Percentiles rank a stretch among this genome's conserved stretches.
phyloP scores from a whole-genome alignment of 2,329 filamentous ascomycete genomes.

The Esteya vermicola region DNA sequence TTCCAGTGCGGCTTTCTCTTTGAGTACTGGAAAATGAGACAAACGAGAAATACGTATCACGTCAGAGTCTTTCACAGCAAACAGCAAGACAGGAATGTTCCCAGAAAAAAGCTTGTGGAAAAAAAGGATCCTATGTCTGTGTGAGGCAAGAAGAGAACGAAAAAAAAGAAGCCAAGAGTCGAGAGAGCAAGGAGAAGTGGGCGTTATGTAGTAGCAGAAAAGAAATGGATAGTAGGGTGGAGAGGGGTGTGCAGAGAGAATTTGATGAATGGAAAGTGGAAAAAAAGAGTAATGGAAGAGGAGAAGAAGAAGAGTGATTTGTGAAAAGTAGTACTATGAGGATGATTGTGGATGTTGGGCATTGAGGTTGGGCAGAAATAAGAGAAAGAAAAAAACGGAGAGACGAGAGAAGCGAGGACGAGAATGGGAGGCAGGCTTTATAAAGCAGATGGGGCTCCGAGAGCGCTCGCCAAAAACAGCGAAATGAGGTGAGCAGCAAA shows the following conservation, averaged over 20 bases:
- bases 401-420: no score
- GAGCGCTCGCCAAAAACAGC: background rate
- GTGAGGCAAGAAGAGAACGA: background rate
- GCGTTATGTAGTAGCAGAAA: background rate
- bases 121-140: background rate
- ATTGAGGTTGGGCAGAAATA: constrained; percentile 17
- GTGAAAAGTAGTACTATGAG: background rate
- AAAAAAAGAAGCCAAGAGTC: background rate
- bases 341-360: constrained; percentile 14
- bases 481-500: constrained; percentile 2
- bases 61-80: constrained; percentile 1
- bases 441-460: constrained; percentile 6
- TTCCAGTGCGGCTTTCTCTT: no score
- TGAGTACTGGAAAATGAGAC: no score
- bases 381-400: constrained; percentile 9
- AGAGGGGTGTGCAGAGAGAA: no score
- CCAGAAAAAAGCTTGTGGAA: no score
- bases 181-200: background rate
- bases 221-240: background rate
- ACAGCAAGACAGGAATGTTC: no score
- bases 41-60: constrained; percentile 2
- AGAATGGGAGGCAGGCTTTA: no score
- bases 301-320: background rate
- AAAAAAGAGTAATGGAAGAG: background rate
- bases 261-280: background rate